Evolutionary conservation across 2,329 filamentous ascomycete species (phyloP), one percentile per base, ranked within the genome.

Genomic region (Elsinoe perseae): DNA sequence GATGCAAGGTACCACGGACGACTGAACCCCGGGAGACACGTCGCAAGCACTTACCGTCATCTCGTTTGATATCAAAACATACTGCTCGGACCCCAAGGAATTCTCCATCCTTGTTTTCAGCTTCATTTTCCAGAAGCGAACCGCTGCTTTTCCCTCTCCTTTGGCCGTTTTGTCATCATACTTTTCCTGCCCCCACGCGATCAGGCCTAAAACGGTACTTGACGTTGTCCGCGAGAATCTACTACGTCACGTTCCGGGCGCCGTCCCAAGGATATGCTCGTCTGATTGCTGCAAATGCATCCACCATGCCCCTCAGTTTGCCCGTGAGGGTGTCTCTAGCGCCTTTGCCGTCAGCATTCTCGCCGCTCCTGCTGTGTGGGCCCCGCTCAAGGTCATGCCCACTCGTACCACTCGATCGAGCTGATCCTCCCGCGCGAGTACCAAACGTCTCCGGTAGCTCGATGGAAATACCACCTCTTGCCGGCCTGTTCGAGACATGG

Each of bases 1-100:
- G 28, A 52, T 52, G 48, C 48, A 52, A 52, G 48, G 48, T 52
- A 52, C 48, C 48, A 52, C 46, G 46, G 28, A 28, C 27, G 30
- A 52, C 16, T 36, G 48, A 52, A 34, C 30, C 48, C 30, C 48
- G 25, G 21, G 16, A 50, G 44, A 50, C 44, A 50, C 44, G 44
- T 50, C 28, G 48, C 48, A 28, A 38, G 20, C 48, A 52, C 30
- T 34, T 32, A 12, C 32, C 32, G 28, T 8, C 23, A 18, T 52
- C 32, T 52, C 32, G 18, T 52, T 20, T 52, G 30, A 20, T 38
- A 36, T 32, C 48, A 52, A 52, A 28, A 34, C 28, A 34, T 32
- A 16, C 28, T 36, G 32, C 32, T 32, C 25, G 48, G 30, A 20
- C 28, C 30, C 30, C 28, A 36, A 36, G 30, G 18, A 7, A 23